Base-by-base conservation (phyloP, 148 eudicot genomes). In the Camellia sinensis region DNA sequence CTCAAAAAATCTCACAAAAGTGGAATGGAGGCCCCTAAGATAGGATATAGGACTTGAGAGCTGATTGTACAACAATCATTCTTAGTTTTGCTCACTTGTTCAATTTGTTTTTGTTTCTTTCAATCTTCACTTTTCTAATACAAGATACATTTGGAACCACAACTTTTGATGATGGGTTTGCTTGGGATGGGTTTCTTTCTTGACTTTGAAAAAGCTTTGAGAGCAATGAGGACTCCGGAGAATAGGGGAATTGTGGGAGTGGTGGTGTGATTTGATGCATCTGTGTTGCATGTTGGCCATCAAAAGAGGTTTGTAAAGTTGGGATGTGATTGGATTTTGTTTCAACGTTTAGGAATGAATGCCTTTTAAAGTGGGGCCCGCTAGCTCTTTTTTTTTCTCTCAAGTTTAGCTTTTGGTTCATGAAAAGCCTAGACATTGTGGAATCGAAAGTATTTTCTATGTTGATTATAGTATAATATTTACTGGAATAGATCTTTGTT, bases 101-200 rank as follows among this genome's bases (percentile, higher is more conserved):
- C 67, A 81, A 48, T 57, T 69, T 76, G 75, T 75, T 75, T 57
- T 52, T 10, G 69, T 41, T 40, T 14, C 70, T 62, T 48, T 67
- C 12, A 40, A 59, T 71, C 41, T 4, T 70, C 67, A 64, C 57
- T 73, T 73, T 72, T 63, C 37, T 53, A 5, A 64, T 10, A 81
- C 11, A 45, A 67, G 37, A n/a, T 44, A 65, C 65, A 53, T 41
- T 73, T 77, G 81, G 77, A 74, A 78, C 79, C 84, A 80, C 80
- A 29, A 45, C 66, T 83, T 78, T 80, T 80, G 79, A 48, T 66
- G 78, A 50, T 78, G 69, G 85, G 61, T 82, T 85, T 76, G 81
- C 62, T 67, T 72, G 69, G 82, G 78, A 69, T 82, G 74, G 74
- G 54, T 74, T 74, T 68, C 50, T 7, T 48, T 48, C 6, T 48